A percentile compares a stretch with the other conserved stretches of the same genome.
These are phyloP conservation scores for Magnolia sinica DNA, from an alignment of 164 flowering plant genomes.

Conservation along the genomic window DNA sequence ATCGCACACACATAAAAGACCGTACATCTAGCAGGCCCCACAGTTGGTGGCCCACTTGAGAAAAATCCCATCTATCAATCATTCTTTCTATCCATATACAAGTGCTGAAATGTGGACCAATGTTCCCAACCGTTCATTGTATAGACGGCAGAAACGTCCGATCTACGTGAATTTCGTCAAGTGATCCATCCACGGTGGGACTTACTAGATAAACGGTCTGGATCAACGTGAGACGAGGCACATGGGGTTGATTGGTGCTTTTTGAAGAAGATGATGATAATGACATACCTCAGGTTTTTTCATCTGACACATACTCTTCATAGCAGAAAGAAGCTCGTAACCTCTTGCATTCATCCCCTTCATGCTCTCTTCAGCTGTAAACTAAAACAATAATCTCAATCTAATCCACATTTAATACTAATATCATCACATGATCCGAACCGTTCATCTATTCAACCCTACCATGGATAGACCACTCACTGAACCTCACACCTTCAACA, in stretches of 20 bases:
- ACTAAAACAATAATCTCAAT: conserved; percentile 5
- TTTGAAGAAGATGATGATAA: background rate
- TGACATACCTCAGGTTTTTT: conserved; percentile 72
- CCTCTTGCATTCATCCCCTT: conserved; percentile 41
- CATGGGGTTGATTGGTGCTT: background rate
- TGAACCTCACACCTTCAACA: too few relatives aligned
- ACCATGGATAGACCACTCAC: too few relatives aligned
- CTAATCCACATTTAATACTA: background rate
- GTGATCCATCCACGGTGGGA: background rate
- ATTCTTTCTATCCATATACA: too few relatives aligned
- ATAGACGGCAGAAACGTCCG: too few relatives aligned
- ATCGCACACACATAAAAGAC: too few relatives aligned
- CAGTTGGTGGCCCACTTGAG: too few relatives aligned
- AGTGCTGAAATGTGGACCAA: too few relatives aligned
- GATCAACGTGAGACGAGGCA: background rate
- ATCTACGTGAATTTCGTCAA: too few relatives aligned
- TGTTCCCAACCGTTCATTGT: too few relatives aligned
- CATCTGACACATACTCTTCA: conserved; percentile 50
- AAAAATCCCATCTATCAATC: too few relatives aligned
- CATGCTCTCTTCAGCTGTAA: conserved; percentile 32
- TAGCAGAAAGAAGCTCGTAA: conserved; percentile 39
- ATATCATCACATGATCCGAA: background rate
- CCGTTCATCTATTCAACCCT: too few relatives aligned
- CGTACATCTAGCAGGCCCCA: too few relatives aligned
- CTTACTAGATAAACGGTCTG: background rate